Evolutionary conservation across 495 filamentous ascomycete genomes (phyloP), one percentile per base, ranked within the genome.

Genomic region (Apodospora peruviana): DNA sequence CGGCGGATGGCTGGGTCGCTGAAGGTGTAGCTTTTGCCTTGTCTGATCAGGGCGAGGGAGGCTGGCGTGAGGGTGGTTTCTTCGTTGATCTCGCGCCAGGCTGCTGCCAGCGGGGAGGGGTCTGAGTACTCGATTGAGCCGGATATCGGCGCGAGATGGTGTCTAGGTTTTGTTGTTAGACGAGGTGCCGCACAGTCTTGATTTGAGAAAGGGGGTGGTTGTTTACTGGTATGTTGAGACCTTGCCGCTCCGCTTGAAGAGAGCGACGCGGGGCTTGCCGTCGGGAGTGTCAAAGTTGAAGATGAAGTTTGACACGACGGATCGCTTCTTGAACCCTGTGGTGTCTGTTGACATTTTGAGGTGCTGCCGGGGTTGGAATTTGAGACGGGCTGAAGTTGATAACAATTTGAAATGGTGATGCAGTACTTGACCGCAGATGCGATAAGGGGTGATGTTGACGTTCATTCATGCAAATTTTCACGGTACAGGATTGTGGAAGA

Each of bases 81-180:
- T 64, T 87, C 83, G 3, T 54, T 45, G 12, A 87, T 63, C 56
- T 85, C 82, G 18, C 83, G 76, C 70, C 76, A 78, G 39, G 84
- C 84, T 0, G 82, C 72, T 2, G 64, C 57, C 17, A 80, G 50
- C 0, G 82, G 75, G 8, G 59, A 66, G 1, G 62, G 47, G 52
- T 86, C 84, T 2, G 55, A 45, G 11, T 58, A 11, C 3, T 81
- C 74, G 50, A 87, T 78, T 39, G 64, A 72, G 29, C 84, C 84
- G 2, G 79, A 78, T n/a, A 84, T 80, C 0, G 80, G 74, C 3
- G 76, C 82, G 21, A 78, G 64, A 49, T 71, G 73, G 51, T 81
- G 67, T 21, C 77, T 78, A 41, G 11, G 11, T 43, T 43, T 12
- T 44, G 1, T 11, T 11, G 48, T 40, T n/a, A 43, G 27, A 32